These are phyloP conservation scores for Rhodocollybia butyracea DNA, from an alignment of 768 basidiomycete species.

Conservation along the genomic window DNA sequence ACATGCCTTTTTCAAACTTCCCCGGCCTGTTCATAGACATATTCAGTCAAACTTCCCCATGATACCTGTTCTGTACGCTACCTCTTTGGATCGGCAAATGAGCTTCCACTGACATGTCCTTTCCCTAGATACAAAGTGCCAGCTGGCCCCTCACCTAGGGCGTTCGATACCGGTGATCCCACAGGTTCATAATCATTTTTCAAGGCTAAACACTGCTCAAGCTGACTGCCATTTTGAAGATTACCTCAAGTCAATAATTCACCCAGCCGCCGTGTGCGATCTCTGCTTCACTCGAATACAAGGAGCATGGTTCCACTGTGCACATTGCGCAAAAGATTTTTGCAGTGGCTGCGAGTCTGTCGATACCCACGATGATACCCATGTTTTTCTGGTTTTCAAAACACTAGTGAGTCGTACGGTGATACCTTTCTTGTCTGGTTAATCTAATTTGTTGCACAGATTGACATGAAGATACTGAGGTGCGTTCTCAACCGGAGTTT, in stretches of 20 bases:
- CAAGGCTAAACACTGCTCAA: neutral
- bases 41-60: conserved; percentile 55
- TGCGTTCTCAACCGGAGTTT: conserved; percentile 27
- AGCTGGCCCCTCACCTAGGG: conserved; percentile 47
- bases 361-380: conserved; percentile 79
- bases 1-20: conserved; percentile 88
- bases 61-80: conserved; percentile 69
- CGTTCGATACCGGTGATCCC: conserved; percentile 40
- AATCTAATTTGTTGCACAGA: conserved; percentile 30
- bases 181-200: conserved; percentile 40
- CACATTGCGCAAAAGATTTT: conserved; percentile 83
- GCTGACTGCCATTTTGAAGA: too few species aligned
- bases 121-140: conserved; percentile 57
- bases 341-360: conserved; percentile 79
- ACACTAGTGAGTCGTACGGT: conserved; percentile 49
- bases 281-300: conserved; percentile 76
- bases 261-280: conserved; percentile 77
- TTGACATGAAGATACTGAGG: conserved; percentile 76
- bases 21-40: conserved; percentile 67
- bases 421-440: neutral
- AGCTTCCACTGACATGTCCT: conserved; percentile 3
- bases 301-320: conserved; percentile 92
- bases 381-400: conserved; percentile 89
- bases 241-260: conserved; percentile 59
- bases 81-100: conserved; percentile 8